Evolutionary conservation across 768 basidiomycete species (phyloP).

Genomic region (Amanita pallidorosea): DNA sequence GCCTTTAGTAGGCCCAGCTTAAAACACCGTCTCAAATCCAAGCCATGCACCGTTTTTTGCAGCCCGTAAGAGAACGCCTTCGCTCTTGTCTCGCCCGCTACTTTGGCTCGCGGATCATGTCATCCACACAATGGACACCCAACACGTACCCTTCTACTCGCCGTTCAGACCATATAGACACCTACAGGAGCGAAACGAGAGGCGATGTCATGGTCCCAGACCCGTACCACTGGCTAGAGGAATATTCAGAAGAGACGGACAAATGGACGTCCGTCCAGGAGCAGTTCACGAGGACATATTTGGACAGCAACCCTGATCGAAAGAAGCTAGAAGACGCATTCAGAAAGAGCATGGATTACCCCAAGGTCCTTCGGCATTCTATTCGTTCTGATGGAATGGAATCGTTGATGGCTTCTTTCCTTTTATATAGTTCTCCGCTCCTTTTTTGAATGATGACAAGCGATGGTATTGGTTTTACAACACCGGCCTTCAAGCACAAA

Average conservation of each 20-base stretch:
- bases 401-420: conserved; percentile 1
- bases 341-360: conserved; percentile 30
- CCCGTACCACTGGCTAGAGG: conserved; percentile 71
- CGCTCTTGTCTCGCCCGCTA: conserved; percentile 13
- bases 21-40: conserved; percentile 5
- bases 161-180: conserved; percentile 56
- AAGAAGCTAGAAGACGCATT: conserved; percentile 49
- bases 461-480: conserved; percentile 81
- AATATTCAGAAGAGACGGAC: conserved; percentile 50
- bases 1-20: conserved; percentile 3
- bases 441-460: conserved; percentile 48
- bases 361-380: conserved; percentile 21
- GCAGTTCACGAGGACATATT: conserved; percentile 42
- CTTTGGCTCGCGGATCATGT: conserved; percentile 19
- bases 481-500: conserved; percentile 64
- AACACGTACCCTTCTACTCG: conserved; percentile 54
- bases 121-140: conserved; percentile 39
- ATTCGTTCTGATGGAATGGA: conserved; percentile 6
- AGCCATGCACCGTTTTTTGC: conserved; percentile 14
- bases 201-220: conserved; percentile 56
- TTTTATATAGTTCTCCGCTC: conserved; percentile 46
- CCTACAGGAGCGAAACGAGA: conserved; percentile 53
- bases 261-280: conserved; percentile 56
- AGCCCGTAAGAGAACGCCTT: conserved; percentile 11
- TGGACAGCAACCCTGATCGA: conserved; percentile 55